Evolutionary conservation across 139 green algal species (phyloP).

Genomic region (Klebsormidium nitens): DNA sequence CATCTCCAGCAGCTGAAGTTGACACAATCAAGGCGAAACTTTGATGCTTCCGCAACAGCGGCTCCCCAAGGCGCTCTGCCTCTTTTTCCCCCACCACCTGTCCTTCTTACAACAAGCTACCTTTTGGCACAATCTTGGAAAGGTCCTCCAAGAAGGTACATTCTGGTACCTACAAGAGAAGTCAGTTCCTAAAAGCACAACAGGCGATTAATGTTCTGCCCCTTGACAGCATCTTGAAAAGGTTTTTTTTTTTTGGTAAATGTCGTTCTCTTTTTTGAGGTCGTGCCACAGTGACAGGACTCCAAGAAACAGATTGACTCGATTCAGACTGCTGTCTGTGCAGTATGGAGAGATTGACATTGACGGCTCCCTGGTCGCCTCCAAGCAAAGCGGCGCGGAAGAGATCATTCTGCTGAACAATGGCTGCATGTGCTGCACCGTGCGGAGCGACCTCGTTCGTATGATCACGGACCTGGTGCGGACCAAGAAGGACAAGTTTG

Average conservation of each 20-base stretch:
- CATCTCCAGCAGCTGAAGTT: no score
- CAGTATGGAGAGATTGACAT: conserved; percentile 98
- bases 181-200: neutral
- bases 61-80: no score
- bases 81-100: no score
- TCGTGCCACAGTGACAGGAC: conserved; percentile 15
- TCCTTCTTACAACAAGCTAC: no score
- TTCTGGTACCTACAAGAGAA: neutral
- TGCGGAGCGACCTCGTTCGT: conserved; percentile 80
- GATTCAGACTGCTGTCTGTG: no score
- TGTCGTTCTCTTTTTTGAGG: neutral
- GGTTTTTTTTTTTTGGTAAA: neutral
- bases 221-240: neutral
- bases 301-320: neutral
- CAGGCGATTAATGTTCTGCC: neutral
- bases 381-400: conserved; percentile 41
- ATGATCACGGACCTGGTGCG: conserved; percentile 71
- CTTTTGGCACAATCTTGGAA: no score
- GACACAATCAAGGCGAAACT: no score
- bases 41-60: no score
- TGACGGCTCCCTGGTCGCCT: conserved; percentile 55
- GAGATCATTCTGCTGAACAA: conserved; percentile 88
- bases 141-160: no score
- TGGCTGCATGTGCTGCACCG: conserved; percentile 94
- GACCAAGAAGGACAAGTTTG: conserved; percentile 53